phyloP scores from a whole-genome alignment of 2,329 filamentous ascomycete species.

The Colletotrichum sp. region DNA sequence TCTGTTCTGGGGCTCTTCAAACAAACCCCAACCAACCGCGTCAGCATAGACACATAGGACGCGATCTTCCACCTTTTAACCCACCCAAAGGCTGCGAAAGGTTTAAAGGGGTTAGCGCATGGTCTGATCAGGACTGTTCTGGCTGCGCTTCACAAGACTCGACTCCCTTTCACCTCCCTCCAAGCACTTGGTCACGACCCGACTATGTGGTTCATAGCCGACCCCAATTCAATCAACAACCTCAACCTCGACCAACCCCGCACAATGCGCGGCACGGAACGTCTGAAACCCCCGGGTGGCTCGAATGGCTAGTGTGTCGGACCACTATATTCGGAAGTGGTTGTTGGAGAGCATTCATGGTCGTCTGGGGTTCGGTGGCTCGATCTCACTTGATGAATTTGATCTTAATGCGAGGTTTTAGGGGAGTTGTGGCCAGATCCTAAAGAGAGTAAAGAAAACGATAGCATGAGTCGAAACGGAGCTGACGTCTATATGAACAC shows the following conservation, averaged over 20 bases:
- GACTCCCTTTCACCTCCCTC: not conserved
- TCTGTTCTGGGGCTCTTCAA: not conserved
- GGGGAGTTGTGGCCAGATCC: not conserved
- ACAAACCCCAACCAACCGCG: not conserved
- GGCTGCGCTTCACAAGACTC: not conserved
- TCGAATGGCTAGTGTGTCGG: not conserved
- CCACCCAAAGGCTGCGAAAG: not conserved
- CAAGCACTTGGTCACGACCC: not conserved
- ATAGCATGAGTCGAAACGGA: not conserved
- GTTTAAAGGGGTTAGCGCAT: not conserved
- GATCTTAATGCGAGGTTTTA: not conserved
- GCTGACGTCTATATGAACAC: not conserved
- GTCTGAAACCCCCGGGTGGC: not conserved
- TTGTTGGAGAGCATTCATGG: not conserved
- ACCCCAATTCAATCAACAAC: not conserved
- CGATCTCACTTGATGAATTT: not conserved
- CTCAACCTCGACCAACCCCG: not conserved
- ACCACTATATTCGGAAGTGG: not conserved
- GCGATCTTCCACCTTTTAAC: not conserved
- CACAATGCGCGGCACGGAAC: not conserved
- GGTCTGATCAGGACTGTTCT: not conserved
- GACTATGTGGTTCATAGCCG: not conserved
- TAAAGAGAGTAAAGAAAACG: not conserved
- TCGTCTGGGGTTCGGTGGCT: not conserved
- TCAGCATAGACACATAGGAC: not conserved